These are phyloP conservation scores for Lactifluus piperatus DNA, from an alignment of 768 basidiomycete species.

Conservation along the genomic window DNA sequence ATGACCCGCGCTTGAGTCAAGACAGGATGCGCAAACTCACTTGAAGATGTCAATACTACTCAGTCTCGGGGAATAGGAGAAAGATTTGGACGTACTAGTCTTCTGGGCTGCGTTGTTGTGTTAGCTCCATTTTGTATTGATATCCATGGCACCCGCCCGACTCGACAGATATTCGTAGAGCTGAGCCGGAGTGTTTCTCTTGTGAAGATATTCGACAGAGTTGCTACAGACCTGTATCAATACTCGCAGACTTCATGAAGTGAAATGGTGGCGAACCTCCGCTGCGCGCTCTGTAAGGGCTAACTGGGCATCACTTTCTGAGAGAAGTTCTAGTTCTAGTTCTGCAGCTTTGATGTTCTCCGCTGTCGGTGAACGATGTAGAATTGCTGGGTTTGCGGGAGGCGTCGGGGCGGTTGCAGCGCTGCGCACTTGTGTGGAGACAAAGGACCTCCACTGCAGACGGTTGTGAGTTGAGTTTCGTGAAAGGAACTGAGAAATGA, in stretches of 20 bases:
- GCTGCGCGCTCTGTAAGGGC: slow-evolving; percentile 67
- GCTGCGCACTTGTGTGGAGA: neutral
- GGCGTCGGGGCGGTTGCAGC: slow-evolving; percentile 3
- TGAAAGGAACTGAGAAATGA: neutral
- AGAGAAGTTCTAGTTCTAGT: slow-evolving; percentile 51
- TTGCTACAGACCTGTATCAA: slow-evolving; percentile 46
- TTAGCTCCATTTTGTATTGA: slow-evolving; percentile 88
- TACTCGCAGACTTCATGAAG: neutral
- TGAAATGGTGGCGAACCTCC: slow-evolving; percentile 39
- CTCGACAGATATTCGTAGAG: slow-evolving; percentile 77
- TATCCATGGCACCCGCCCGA: slow-evolving; percentile 97
- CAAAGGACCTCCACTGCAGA: too few species aligned
- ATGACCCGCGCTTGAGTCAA: slow-evolving; percentile 68
- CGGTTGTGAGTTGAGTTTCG: neutral
- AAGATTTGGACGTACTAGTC: slow-evolving; percentile 64
- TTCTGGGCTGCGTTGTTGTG: slow-evolving; percentile 49
- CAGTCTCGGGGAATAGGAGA: neutral
- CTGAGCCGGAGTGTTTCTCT: slow-evolving; percentile 53
- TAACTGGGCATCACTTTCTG: slow-evolving; percentile 44
- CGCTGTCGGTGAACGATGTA: slow-evolving; percentile 27
- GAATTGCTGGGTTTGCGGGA: slow-evolving; percentile 24
- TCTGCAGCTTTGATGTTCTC: slow-evolving; percentile 52
- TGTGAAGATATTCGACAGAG: slow-evolving; percentile 58
- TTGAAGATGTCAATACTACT: slow-evolving; percentile 22
- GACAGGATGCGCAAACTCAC: slow-evolving; percentile 64